Percentiles rank a stretch among this genome's conserved stretches.
Conservation (phyloP, 495 filamentous ascomycete species). For the Aspergillus steynii region DNA sequence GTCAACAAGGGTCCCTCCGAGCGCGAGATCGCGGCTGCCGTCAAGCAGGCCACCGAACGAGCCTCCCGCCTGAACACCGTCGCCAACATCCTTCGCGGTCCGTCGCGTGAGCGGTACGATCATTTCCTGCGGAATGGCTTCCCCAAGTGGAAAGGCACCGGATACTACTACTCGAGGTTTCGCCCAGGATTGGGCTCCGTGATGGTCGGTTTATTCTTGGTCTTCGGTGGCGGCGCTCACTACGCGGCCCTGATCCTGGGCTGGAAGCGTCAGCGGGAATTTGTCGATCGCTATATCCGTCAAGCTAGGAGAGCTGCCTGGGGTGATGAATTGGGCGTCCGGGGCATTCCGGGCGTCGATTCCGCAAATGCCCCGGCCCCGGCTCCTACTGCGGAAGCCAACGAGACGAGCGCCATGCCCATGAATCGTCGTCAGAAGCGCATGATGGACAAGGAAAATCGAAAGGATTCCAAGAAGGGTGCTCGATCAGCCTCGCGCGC, state of each 20-base stretch:
- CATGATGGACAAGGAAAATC: constrained; percentile 77
- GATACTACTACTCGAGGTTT: constrained; percentile 95
- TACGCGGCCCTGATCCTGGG: constrained; percentile 80
- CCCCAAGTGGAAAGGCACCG: constrained; percentile 93
- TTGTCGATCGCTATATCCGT: constrained; percentile 86
- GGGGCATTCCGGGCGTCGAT: constrained; percentile 66
- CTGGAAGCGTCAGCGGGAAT: constrained; percentile 87
- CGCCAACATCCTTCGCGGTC: constrained; percentile 78
- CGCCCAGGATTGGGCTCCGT: constrained; percentile 87
- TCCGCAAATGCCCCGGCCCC: constrained; percentile 38
- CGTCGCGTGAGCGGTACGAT: constrained; percentile 84
- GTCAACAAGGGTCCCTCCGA: constrained; percentile 70
- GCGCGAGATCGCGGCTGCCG: constrained; percentile 68
- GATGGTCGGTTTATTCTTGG: constrained; percentile 76
- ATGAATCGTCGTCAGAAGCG: constrained; percentile 88
- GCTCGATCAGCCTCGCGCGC: constrained; percentile 33
- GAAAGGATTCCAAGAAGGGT: constrained; percentile 60
- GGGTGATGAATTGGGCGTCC: constrained; percentile 73
- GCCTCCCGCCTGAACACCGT: constrained; percentile 82
- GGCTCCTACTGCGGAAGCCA: constrained; percentile 37
- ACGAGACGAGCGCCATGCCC: constrained; percentile 47
- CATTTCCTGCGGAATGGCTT: constrained; percentile 94
- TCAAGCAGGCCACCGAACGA: constrained; percentile 76
- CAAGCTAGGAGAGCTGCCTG: constrained; percentile 86
- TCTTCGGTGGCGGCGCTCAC: constrained; percentile 81